Evolutionary conservation across 805 yeast genomes (phyloP).

Genomic region (Spathaspora passalidarum): DNA sequence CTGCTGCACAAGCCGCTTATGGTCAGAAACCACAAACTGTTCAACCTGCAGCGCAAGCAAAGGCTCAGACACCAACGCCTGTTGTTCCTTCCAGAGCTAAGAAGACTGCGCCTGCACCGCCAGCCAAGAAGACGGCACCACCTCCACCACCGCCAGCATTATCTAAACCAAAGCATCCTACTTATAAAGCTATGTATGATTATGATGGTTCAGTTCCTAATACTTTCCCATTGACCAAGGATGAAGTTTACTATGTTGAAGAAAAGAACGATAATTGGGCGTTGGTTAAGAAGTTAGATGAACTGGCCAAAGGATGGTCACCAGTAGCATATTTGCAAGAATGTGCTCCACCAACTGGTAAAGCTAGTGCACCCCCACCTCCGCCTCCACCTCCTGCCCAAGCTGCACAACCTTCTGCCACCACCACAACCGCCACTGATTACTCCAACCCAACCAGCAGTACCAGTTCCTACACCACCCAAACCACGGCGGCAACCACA

Average conservation of each 20-base stretch:
- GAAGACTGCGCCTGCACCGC: constrained; percentile 60
- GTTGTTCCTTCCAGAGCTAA: constrained; percentile 23
- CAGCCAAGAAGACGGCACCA: constrained; percentile 40
- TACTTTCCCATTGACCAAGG: constrained; percentile 73
- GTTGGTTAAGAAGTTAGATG: constrained; percentile 74
- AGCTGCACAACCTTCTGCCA: constrained; percentile 2
- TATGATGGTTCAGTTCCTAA: constrained; percentile 84
- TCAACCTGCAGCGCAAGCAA: constrained; percentile 3
- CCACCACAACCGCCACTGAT: constrained; percentile 17
- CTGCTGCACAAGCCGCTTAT: constrained; percentile 11
- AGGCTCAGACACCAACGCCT: constrained; percentile 10
- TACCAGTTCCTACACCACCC: constrained; percentile 11
- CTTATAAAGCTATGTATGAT: constrained; percentile 82
- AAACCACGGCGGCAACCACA: constrained; percentile 9
- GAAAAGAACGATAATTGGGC: constrained; percentile 93
- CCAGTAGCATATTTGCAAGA: constrained; percentile 87
- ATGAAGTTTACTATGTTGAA: constrained; percentile 70
- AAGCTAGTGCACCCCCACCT: constrained; percentile 21
- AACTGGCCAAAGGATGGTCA: constrained; percentile 89
- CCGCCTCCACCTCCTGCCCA: constrained; percentile 35
- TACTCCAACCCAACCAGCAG: constrained; percentile 8
- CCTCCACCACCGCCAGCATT: constrained; percentile 66
- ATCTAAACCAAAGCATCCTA: constrained; percentile 65
- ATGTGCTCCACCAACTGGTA: constrained; percentile 45
- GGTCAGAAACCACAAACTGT: constrained; percentile 13